A percentile compares a stretch with the other conserved stretches of the same genome.
phyloP scores from a whole-genome alignment of 352 stramenopile species.

The Globisporangium megalacanthum region DNA sequence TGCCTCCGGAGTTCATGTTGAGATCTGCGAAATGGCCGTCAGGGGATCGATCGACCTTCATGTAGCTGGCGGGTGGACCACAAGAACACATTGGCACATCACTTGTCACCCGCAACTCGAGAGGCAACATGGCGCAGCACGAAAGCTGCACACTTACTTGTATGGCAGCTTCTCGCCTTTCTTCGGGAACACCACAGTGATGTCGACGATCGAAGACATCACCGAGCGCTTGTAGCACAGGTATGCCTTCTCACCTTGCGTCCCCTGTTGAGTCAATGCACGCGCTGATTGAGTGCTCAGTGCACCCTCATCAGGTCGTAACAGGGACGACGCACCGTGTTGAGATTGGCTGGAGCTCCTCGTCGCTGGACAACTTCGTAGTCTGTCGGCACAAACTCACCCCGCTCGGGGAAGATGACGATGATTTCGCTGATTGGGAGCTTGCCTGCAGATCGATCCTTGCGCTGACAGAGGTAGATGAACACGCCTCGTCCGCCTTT shows the following conservation, averaged over 20 bases:
- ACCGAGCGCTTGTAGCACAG: slow-evolving; percentile 70
- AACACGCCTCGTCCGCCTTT: slow-evolving; percentile 75
- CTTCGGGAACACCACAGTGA: slow-evolving; percentile 67
- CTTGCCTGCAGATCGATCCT: slow-evolving; percentile 38
- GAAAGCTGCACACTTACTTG: slow-evolving; percentile 26
- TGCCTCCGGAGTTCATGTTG: slow-evolving; percentile 65
- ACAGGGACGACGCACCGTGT: slow-evolving; percentile 33
- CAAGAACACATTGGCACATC: background rate
- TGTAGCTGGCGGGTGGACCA: slow-evolving; percentile 32
- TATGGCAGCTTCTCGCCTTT: slow-evolving; percentile 84
- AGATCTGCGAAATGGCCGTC: slow-evolving; percentile 66
- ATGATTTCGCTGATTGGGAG: slow-evolving; percentile 75
- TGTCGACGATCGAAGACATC: slow-evolving; percentile 55
- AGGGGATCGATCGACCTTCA: slow-evolving; percentile 70
- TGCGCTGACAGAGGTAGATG: slow-evolving; percentile 67
- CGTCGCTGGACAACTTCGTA: slow-evolving; percentile 70
- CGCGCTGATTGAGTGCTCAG: too few relatives aligned
- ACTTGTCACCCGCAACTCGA: background rate
- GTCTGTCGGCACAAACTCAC: slow-evolving; percentile 68
- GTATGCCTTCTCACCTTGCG: slow-evolving; percentile 76
- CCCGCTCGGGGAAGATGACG: slow-evolving; percentile 66
- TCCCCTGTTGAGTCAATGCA: slow-evolving; percentile 31
- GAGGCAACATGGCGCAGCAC: background rate
- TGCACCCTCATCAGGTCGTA: too few relatives aligned
- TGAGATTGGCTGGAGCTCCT: slow-evolving; percentile 61